Base-by-base conservation (phyloP, 441 rosid species). In the Croton laevigatus region DNA sequence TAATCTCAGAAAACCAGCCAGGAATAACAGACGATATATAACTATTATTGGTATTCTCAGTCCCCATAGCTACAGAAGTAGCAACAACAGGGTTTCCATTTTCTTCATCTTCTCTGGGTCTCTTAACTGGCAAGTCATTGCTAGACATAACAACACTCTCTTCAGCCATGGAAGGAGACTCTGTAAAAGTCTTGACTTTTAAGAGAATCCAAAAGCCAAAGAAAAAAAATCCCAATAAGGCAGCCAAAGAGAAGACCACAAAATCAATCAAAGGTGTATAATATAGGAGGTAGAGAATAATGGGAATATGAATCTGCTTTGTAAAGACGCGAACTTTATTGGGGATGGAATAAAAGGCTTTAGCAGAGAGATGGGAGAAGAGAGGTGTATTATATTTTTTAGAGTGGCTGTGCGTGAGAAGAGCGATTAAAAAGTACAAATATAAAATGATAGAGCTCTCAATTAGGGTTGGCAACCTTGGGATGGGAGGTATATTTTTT, bases 1-100 rank as follows among this genome's bases (percentile, higher is more conserved):
- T 93, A 77, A 93, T 90, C 84, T 95, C 99, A 12, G 98, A 96
- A 88, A 96, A 96, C 99, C 99, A 91, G 22, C 98, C 97, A 69
- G 96, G 88, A 59, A 96, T 96, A 62, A 96, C 91, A 46, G 95
- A 61, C 55, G 98, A 89, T 40, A 93, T 80, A 71, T 80, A 78
- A 57, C 75, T 76, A 52, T 16, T 22, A 42, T 54, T 38, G 17
- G 6, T 48, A 42, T 71, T 77, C 66, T 84, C 94, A 5, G 75
- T 82, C 40, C 81, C 93, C 94, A 87, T 86, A 59, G 82, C 79
- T 22, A 59, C 81, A 36, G 76, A 59, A 14, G 71, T 69, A 45
- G 65, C 78, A 27, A 27, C 32, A 1, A 27, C 32, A 62, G 81
- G 22, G 71, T 51, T 80, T 2, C 87, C 88, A 59, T 83, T 79